phyloP scores from a whole-genome alignment of 2,329 filamentous ascomycete species.

The Fusarium setosum region DNA sequence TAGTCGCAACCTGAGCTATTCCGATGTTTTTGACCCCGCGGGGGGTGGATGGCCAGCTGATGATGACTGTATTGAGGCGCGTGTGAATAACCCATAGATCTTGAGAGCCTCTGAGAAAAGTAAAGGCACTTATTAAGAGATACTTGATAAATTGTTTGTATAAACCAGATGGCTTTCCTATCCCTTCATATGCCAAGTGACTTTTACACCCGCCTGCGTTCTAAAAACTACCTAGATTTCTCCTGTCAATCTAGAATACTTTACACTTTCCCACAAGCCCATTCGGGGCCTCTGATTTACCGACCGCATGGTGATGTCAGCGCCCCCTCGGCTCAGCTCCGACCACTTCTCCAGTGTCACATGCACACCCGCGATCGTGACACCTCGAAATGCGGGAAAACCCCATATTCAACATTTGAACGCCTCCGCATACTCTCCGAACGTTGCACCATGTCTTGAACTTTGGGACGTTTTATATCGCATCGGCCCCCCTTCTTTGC shows the following conservation, averaged over 20 bases:
- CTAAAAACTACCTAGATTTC: neutral
- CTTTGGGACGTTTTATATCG: too few relatives aligned
- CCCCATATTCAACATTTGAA: constrained; percentile 12
- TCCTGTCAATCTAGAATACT: constrained; percentile 4
- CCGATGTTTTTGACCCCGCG: too few relatives aligned
- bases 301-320: constrained; percentile 34
- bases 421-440: neutral
- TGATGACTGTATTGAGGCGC: too few relatives aligned
- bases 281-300: neutral
- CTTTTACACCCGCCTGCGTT: neutral
- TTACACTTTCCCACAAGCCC: constrained; percentile 2
- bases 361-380: constrained; percentile 30
- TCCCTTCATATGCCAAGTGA: too few relatives aligned
- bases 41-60: too few relatives aligned
- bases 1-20: too few relatives aligned
- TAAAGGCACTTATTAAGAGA: too few relatives aligned
- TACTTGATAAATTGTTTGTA: too few relatives aligned
- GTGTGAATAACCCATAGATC: too few relatives aligned
- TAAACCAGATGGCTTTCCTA: too few relatives aligned
- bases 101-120: too few relatives aligned
- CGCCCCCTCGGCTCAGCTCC: neutral
- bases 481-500: too few relatives aligned
- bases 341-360: constrained; percentile 29
- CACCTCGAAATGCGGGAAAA: constrained; percentile 23
- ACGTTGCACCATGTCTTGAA: constrained; percentile 36